A percentile compares a stretch with the other conserved stretches of the same genome.
These are phyloP conservation scores for Mycena vitilis DNA, from an alignment of 768 basidiomycete genomes.

Conservation along the genomic window DNA sequence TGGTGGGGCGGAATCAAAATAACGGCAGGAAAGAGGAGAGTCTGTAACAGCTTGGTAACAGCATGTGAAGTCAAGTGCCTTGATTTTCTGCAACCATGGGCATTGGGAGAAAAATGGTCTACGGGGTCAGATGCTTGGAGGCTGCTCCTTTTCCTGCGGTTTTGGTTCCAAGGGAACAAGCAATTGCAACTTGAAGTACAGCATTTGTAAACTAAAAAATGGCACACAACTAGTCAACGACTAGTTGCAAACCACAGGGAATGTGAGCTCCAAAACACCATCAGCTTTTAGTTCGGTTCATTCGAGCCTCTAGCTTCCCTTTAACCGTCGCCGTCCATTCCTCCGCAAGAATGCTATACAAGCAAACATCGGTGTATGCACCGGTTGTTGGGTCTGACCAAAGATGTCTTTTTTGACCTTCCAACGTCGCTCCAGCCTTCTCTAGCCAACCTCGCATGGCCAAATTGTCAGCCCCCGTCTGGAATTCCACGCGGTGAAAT, in stretches of 20 bases:
- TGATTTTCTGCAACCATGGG: no score
- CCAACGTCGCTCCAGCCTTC: constrained; percentile 52
- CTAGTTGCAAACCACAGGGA: neutral
- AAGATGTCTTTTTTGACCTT: constrained; percentile 51
- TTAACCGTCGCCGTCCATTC: constrained; percentile 55
- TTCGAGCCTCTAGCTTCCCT: constrained; percentile 21
- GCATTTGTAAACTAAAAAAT: no score
- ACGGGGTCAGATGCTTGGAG: no score
- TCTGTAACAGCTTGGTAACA: no score
- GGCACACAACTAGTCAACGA: no score
- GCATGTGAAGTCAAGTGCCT: no score
- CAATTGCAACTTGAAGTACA: no score
- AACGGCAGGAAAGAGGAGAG: no score
- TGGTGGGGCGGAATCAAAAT: no score
- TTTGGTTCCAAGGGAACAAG: no score
- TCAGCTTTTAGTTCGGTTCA: constrained; percentile 10
- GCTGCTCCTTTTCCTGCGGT: no score
- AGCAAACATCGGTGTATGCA: constrained; percentile 50
- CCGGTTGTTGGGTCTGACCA: constrained; percentile 52
- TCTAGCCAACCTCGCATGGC: constrained; percentile 62
- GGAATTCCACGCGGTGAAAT: constrained; percentile 56
- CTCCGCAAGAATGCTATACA: constrained; percentile 56
- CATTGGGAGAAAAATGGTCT: no score
- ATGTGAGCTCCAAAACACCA: neutral
- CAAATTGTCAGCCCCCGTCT: constrained; percentile 55